Evolutionary conservation across 2,329 filamentous ascomycete genomes (phyloP).

Genomic region (Pseudocercospora vitis): DNA sequence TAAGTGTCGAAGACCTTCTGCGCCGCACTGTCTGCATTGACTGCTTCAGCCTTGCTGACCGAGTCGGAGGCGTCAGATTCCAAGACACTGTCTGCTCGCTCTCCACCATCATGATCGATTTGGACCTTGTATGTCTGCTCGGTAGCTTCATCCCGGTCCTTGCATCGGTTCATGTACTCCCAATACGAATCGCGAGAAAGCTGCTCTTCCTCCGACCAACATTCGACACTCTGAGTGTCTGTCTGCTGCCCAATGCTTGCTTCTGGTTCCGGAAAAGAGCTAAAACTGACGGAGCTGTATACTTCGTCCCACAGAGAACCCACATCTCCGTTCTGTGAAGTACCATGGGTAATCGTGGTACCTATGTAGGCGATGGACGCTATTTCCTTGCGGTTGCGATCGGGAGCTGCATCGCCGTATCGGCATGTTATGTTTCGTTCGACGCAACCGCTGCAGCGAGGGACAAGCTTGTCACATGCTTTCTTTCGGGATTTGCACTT

Average conservation of each 20-base stretch:
- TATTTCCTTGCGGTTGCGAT: background rate
- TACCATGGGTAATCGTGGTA: background rate
- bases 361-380: background rate
- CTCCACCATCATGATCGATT: background rate
- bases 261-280: too few species aligned
- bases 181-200: background rate
- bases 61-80: too few species aligned
- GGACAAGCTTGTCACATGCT: background rate
- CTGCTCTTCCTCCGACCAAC: background rate
- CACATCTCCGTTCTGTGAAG: background rate
- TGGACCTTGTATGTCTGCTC: background rate
- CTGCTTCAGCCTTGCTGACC: too few species aligned
- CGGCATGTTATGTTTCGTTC: background rate
- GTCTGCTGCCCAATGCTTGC: too few species aligned
- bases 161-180: background rate
- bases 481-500: background rate
- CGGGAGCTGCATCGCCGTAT: background rate
- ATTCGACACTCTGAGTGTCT: background rate
- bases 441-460: background rate
- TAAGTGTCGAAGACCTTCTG: slow-evolving; percentile 16
- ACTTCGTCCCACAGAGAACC: background rate
- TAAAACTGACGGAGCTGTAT: background rate
- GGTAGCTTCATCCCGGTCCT: background rate
- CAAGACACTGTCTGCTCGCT: too few species aligned
- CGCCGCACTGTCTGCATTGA: background rate